Evolutionary conservation across 345 rosid genomes (phyloP), one percentile per base, ranked within the genome.

Genomic region (Citrus reticulata): DNA sequence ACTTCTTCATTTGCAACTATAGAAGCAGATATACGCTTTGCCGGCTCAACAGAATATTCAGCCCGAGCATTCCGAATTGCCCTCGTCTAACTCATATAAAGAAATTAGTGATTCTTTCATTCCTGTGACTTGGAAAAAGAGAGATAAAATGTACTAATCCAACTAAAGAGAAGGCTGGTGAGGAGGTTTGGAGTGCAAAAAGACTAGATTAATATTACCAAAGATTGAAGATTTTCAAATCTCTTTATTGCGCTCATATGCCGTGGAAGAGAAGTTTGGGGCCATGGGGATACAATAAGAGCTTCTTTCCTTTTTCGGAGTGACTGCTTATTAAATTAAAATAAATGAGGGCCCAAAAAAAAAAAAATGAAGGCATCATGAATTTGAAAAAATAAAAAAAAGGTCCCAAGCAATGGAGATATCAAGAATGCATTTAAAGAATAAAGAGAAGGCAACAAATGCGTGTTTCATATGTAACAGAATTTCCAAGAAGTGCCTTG

Each of bases 41-140:
- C 97, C 8, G 99, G 99, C 84, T 93, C 99, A 85, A 96, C 97
- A 32, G 97, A 89, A 79, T 93, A 96, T 90, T 96, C 99, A 37
- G 99, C 97, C 82, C 98, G 88, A 73, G 89, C 99, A 91, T 92
- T 93, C 58, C 99, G 89, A 74, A 95, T 90, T 83, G 97, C 97
- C 84, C 90, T 89, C 32, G 97, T 96, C 99, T 96, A 82, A 65
- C 37, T 73, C 68, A 68, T 63, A 25, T 80, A 55, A 16, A 70
- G 34, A 77, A n/a, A 55, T 58, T 75, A 77, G 83, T 29, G 9
- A 49, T n/a, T 37, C 40, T 80, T 74, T 74, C 25, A n/a, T 17
- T 61, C 30, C 17, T 4, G 27, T 3, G 46, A 32, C 6, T 16
- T 54, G 2, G 22, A 54, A 54, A 54, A 54, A 54, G 58, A 54